phyloP scores from a whole-genome alignment of 164 flowering plant species.

The Magnolia changhungtana region DNA sequence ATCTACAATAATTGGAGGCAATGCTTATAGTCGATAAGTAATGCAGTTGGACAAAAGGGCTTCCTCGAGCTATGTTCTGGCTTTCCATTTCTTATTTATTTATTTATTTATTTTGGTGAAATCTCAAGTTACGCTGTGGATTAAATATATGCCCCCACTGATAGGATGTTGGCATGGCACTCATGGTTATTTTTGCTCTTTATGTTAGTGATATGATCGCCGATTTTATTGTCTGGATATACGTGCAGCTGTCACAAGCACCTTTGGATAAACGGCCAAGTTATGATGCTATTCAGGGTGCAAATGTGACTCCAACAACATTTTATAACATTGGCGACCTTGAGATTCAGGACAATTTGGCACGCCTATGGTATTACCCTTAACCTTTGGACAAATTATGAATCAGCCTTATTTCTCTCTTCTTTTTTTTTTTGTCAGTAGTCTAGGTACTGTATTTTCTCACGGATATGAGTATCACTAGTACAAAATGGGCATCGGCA shows the following conservation, averaged over 20 bases:
- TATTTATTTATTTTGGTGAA: too few species aligned
- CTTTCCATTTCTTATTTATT: neutral
- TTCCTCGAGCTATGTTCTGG: neutral
- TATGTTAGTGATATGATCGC: neutral
- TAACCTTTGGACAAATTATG: neutral
- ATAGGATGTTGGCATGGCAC: neutral
- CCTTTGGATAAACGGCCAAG: slow-evolving; percentile 70
- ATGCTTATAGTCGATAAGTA: neutral
- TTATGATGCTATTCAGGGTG: slow-evolving; percentile 90
- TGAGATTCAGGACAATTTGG: slow-evolving; percentile 89
- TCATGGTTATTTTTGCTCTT: neutral
- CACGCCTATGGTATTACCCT: slow-evolving; percentile 70
- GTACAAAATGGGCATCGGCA: neutral
- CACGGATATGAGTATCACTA: too few species aligned
- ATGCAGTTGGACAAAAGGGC: neutral
- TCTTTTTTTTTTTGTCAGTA: neutral
- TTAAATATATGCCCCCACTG: neutral
- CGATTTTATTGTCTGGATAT: neutral
- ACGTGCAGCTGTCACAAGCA: slow-evolving; percentile 79
- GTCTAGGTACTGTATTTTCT: neutral
- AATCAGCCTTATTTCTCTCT: neutral
- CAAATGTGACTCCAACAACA: slow-evolving; percentile 79
- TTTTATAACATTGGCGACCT: slow-evolving; percentile 92
- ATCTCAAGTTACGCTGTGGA: neutral
- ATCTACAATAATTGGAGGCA: neutral